Base-by-base conservation (phyloP, 2,329 filamentous ascomycete genomes). In the Colletotrichum lindemuthianum region DNA sequence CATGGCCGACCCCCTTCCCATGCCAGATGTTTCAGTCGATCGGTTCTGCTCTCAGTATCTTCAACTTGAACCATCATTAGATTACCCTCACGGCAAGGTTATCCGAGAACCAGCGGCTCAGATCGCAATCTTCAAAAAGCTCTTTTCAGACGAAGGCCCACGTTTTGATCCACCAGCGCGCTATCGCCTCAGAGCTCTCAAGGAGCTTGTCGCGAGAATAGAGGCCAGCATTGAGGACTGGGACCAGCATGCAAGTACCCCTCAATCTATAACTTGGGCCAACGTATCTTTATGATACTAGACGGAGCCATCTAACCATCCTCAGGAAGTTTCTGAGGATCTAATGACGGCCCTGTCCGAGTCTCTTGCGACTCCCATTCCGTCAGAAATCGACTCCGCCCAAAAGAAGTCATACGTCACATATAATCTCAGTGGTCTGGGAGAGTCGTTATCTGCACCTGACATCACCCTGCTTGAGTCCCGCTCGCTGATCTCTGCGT, bases 321-420 rank as follows among this genome's bases (percentile, higher is more conserved):
- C 44, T 33, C 78, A 97, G 94, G 93, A 90, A 75, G 89, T 97
- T 50, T 93, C 90, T 67, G 92, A 97, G 77, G 84, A 90, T 75
- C 85, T 97, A 71, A 92, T 95, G 85, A 82, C 82, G 59, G 81
- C 83, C 41, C 84, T 96, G 69, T 87, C 89, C 58, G 76, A 82
- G 65, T 82, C 96, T 32, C 82, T 96, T 61, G 81, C 84, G 16
- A 81, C 84, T 36, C 86, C 88, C 13, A 77, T 91, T 13, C 88
- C 86, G n/a, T 83, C 88, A 16, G 88, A 93, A 72, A 75, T 84
- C 33, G 79, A 83, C 43, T 86, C 89, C 60, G 91, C 87, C 32
- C 92, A 94, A 77, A 85, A 85, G 69, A 91, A 91, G 73, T 87
- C 87, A 37, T 90, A 90, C 73, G 91, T 96, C 63, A 93, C 90